Evolutionary conservation across 73 alveolate species (phyloP), one percentile per base, ranked within the genome.

Genomic region (Paramecium biaurelia): DNA sequence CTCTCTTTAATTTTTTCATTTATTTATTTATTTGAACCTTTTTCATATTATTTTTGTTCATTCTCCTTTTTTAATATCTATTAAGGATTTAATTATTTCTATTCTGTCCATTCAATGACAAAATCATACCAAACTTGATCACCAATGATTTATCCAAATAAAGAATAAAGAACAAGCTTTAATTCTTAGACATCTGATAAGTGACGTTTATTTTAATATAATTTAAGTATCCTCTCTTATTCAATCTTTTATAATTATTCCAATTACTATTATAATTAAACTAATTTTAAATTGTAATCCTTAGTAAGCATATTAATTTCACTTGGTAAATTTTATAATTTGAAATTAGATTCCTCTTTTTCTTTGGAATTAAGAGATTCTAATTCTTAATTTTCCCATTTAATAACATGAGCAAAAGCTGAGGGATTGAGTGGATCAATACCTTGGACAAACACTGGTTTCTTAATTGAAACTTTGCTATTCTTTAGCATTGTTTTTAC

Each of bases 161-260:
- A 41, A 0, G 76, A 38, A 79, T 79, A 79, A 10, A 79, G 56
- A 23, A 79, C 90, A 26, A 79, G n/a, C 9, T 79, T 79, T 42
- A 79, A 79, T 79, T 79, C 90, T 79, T 79, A 45, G 0, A 79
- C 90, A 47, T 79, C 90, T 79, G 90, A 79, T 79, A 79, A 79
- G 12, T 79, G 70, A n/a, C 72, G 20, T 24, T 79, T 79, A 79
- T 79, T 79, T 47, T 79, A 79, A 79, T 79, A 79, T 11, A 79
- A 2, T 43, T n/a, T 79, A 12, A 43, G 12, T 43, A 79, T 45
- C 15, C 72, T 79, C 7, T 79, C 42, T 42, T 23, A 23, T 79
- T 79, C 90, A 24, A 1, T 18, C 30, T 45, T 79, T 24, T 21
- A 14, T 18, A 79, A 8, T 2, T 4, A 21, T 45, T 79, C 90